Evolutionary conservation across 2,329 filamentous ascomycete genomes (phyloP).

Genomic region (Fusarium goolgardi): DNA sequence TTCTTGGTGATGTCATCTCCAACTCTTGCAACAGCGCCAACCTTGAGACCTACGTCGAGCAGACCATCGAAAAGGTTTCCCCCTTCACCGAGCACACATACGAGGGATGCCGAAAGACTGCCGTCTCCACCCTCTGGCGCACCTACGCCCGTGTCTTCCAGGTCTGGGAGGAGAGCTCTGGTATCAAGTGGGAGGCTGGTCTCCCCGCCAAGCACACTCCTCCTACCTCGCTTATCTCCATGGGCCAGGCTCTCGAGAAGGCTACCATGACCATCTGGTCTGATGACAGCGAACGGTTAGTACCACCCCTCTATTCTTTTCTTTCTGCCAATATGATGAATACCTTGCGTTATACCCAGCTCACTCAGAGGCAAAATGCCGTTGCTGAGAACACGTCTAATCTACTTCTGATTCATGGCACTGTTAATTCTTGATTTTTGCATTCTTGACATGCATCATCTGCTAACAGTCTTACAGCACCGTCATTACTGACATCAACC

Average conservation of each 20-base stretch:
- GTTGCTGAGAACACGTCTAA: constrained; percentile 85
- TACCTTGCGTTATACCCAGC: constrained; percentile 95
- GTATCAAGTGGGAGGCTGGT: constrained; percentile 89
- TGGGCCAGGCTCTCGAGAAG: constrained; percentile 86
- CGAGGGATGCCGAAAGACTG: constrained; percentile 92
- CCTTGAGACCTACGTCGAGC: constrained; percentile 84
- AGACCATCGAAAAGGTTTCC: constrained; percentile 83
- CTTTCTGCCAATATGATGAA: constrained; percentile 76
- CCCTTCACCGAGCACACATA: constrained; percentile 89
- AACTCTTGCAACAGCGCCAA: constrained; percentile 82
- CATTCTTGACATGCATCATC: constrained; percentile 29
- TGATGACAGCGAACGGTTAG: constrained; percentile 93
- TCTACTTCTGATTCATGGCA: constrained; percentile 53
- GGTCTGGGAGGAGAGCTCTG: constrained; percentile 78
- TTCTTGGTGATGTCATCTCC: constrained; percentile 90
- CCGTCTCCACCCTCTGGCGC: constrained; percentile 91
- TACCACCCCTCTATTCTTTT: constrained; percentile 50
- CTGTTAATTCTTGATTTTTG: constrained; percentile 44
- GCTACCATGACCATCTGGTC: constrained; percentile 87
- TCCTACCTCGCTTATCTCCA: constrained; percentile 81
- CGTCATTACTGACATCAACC: constrained; percentile 94
- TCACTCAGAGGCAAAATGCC: constrained; percentile 96
- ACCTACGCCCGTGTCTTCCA: constrained; percentile 92
- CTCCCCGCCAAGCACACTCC: constrained; percentile 84
- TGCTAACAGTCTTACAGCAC: constrained; percentile 69